A percentile compares a stretch with the other conserved stretches of the same genome.
Conservation (phyloP, 371 early-diverging fungal genomes). For the Neoconidiobolus thromboides region DNA sequence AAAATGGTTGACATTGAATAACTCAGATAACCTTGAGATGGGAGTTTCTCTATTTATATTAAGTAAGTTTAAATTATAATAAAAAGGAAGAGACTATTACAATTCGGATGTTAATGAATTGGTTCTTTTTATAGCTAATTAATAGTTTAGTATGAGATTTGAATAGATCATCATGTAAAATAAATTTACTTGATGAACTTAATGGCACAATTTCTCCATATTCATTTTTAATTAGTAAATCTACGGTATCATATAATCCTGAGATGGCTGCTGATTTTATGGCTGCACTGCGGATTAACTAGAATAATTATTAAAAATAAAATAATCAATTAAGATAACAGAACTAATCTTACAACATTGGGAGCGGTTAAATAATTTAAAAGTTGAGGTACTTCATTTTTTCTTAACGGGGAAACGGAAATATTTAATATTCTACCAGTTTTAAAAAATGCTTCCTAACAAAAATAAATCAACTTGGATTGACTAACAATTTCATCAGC, state of each 20-base stretch:
- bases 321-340: background rate
- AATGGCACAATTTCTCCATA: constrained; percentile 39
- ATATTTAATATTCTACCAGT: constrained; percentile 50
- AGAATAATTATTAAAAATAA: background rate
- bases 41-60: constrained; percentile 30
- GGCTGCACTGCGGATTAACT: constrained; percentile 55
- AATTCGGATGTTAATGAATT: constrained; percentile 24
- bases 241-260: constrained; percentile 32
- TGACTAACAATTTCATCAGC: background rate
- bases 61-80: constrained; percentile 11
- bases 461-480: background rate
- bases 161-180: background rate
- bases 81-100: constrained; percentile 9
- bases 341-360: constrained; percentile 32
- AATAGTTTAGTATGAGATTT: background rate
- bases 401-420: constrained; percentile 40
- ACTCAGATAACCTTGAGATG: constrained; percentile 34
- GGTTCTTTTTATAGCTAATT: constrained; percentile 14
- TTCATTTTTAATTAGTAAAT: constrained; percentile 44
- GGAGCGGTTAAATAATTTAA: constrained; percentile 55
- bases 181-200: constrained; percentile 26
- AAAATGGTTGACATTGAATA: constrained; percentile 58
- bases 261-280: constrained; percentile 40
- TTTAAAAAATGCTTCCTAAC: constrained; percentile 36
- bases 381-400: constrained; percentile 44